Evolutionary conservation across 2,329 filamentous ascomycete genomes (phyloP).

Genomic region (Fusarium sp.): DNA sequence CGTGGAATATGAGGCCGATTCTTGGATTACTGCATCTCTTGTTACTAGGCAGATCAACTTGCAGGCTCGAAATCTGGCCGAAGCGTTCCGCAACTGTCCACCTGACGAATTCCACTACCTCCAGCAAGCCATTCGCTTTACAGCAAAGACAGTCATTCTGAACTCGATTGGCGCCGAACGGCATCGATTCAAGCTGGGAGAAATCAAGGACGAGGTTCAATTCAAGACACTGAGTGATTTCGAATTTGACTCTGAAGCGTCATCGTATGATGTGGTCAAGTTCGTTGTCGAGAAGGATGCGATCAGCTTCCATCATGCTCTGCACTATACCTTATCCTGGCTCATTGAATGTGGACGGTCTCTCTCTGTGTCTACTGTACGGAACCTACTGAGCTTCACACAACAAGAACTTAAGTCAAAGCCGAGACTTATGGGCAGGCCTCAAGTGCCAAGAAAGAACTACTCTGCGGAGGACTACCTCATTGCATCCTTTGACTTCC

Average conservation of each 20-base stretch:
- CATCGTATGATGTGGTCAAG: conserved; percentile 80
- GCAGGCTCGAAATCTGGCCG: conserved; percentile 88
- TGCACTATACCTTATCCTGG: conserved; percentile 98
- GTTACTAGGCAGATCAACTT: conserved; percentile 96
- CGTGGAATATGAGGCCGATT: conserved; percentile 97
- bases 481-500: conserved; percentile 91
- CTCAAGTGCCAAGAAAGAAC: conserved; percentile 69
- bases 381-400: conserved; percentile 79
- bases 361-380: conserved; percentile 78
- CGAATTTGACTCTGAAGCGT: conserved; percentile 78
- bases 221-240: conserved; percentile 86
- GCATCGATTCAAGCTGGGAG: conserved; percentile 85
- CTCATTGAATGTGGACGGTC: conserved; percentile 89
- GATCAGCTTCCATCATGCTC: conserved; percentile 96
- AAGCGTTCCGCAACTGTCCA: conserved; percentile 82
- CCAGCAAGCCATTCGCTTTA: conserved; percentile 78
- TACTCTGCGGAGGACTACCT: conserved; percentile 82
- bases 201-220: conserved; percentile 87
- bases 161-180: conserved; percentile 93
- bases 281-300: conserved; percentile 91
- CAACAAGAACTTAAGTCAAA: conserved; percentile 77
- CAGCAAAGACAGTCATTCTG: conserved; percentile 87
- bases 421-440: conserved; percentile 73
- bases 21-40: conserved; percentile 96
- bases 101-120: conserved; percentile 77